These are phyloP conservation scores for Eutypella sp. DNA, from an alignment of 2,329 filamentous ascomycete species.

Conservation along the genomic window DNA sequence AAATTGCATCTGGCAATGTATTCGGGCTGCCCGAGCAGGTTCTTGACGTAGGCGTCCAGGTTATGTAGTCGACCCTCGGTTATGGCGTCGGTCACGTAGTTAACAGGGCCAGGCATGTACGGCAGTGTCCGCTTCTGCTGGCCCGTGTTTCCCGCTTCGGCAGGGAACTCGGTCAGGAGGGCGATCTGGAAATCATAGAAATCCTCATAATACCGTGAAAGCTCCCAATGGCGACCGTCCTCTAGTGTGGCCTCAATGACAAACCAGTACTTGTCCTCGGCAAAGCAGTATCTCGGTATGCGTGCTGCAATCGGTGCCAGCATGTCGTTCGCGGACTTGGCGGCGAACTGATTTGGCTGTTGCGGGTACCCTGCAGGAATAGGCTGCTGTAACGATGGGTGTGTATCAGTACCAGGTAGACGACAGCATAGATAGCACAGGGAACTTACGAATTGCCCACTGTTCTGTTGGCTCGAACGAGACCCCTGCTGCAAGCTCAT, in stretches of 20 bases:
- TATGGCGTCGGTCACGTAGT: conserved; percentile 96
- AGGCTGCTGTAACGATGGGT: conserved; percentile 24
- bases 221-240: conserved; percentile 86
- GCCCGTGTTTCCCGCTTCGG: conserved; percentile 83
- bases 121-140: conserved; percentile 76
- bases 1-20: conserved; percentile 82
- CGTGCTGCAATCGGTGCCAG: conserved; percentile 75
- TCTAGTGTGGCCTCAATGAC: conserved; percentile 89
- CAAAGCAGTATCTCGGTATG: conserved; percentile 91
- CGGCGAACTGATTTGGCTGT: conserved; percentile 32
- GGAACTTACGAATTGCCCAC: conserved; percentile 18
- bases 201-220: conserved; percentile 94
- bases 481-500: conserved; percentile 64
- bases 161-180: conserved; percentile 84
- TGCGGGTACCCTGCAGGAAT: conserved; percentile 22
- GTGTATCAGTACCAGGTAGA: conserved; percentile 8
- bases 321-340: conserved; percentile 48
- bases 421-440: neutral
- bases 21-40: conserved; percentile 72
- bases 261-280: conserved; percentile 98
- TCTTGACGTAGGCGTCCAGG: conserved; percentile 92
- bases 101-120: conserved; percentile 97
- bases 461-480: conserved; percentile 43
- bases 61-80: conserved; percentile 90
- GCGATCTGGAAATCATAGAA: conserved; percentile 99